Percentiles rank a stretch among this genome's conserved stretches.
phyloP scores from a whole-genome alignment of 1,284 basidiomycete genomes.

The Trichosporon coremiiforme region DNA sequence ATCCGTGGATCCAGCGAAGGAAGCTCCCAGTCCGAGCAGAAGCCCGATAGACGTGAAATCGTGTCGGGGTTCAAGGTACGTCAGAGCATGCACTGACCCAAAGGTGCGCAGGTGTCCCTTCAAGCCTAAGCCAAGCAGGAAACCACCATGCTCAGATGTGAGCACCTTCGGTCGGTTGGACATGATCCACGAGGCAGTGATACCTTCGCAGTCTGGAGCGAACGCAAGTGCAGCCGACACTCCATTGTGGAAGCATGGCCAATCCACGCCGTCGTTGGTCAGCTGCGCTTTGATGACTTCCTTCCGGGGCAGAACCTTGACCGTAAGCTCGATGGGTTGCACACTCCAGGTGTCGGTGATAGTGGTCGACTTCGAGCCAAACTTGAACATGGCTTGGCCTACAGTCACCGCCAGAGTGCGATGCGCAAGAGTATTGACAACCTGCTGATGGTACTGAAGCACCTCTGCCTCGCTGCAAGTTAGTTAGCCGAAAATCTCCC shows the following conservation, averaged over 20 bases:
- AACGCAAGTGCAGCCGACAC: conserved; percentile 87
- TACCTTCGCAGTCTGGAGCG: conserved; percentile 70
- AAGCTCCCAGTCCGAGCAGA: conserved; percentile 85
- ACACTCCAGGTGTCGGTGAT: conserved; percentile 75
- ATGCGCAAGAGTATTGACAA: conserved; percentile 75
- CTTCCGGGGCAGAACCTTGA: conserved; percentile 64
- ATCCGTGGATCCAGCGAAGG: conserved; percentile 86
- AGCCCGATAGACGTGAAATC: conserved; percentile 92
- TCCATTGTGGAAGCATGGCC: conserved; percentile 98
- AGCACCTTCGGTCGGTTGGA: conserved; percentile 86
- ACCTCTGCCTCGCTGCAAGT: conserved; percentile 42
- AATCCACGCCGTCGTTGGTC: conserved; percentile 71
- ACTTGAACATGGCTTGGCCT: conserved; percentile 84
- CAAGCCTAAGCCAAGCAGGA: conserved; percentile 88
- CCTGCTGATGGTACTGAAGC: conserved; percentile 68
- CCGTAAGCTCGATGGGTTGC: conserved; percentile 75
- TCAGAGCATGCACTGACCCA: conserved; percentile 77
- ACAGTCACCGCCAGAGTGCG: conserved; percentile 81
- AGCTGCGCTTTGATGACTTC: conserved; percentile 61
- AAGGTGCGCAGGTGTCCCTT: conserved; percentile 85
- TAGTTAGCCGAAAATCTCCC: not conserved
- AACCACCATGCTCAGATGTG: conserved; percentile 90
- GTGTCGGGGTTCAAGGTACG: conserved; percentile 92
- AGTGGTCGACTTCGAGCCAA: conserved; percentile 70
- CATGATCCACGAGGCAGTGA: conserved; percentile 90